A percentile compares a stretch with the other conserved stretches of the same genome.
phyloP scores from a whole-genome alignment of 2,329 filamentous ascomycete species.

The Diaporthe longicolla region DNA sequence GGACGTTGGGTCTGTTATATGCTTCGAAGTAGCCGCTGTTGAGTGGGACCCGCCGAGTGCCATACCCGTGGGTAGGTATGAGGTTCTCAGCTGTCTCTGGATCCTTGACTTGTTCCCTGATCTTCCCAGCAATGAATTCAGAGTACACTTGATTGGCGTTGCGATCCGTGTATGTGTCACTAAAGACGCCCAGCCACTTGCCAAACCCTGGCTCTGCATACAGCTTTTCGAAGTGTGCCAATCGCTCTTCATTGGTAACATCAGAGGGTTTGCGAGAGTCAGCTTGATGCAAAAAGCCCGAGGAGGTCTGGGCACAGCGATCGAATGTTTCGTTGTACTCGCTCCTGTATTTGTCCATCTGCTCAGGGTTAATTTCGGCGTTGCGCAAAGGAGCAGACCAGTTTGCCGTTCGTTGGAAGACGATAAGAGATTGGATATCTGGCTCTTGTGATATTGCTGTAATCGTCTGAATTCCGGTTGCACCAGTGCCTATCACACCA shows the following conservation, averaged over 20 bases:
- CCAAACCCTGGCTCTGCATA: slow-evolving; percentile 39
- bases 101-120: slow-evolving; percentile 56
- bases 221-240: slow-evolving; percentile 38
- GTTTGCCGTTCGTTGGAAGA: slow-evolving; percentile 44
- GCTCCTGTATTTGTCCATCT: slow-evolving; percentile 31
- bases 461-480: slow-evolving; percentile 50
- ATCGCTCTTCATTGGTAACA: slow-evolving; percentile 40
- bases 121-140: slow-evolving; percentile 51
- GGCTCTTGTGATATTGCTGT: slow-evolving; percentile 43
- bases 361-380: slow-evolving; percentile 23
- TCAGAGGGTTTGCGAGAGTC: slow-evolving; percentile 38
- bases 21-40: slow-evolving; percentile 59
- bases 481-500: slow-evolving; percentile 50
- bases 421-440: slow-evolving; percentile 40
- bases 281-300: slow-evolving; percentile 33
- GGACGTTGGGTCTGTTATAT: slow-evolving; percentile 59
- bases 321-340: slow-evolving; percentile 36
- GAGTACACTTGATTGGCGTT: slow-evolving; percentile 35
- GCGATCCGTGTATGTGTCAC: slow-evolving; percentile 35
- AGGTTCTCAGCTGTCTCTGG: slow-evolving; percentile 61
- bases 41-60: slow-evolving; percentile 58
- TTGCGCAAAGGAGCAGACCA: slow-evolving; percentile 41
- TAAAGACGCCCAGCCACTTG: slow-evolving; percentile 40
- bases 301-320: slow-evolving; percentile 28
- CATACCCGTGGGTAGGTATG: slow-evolving; percentile 58